Percentiles rank a stretch among this genome's conserved stretches.
Evolutionary conservation across 495 filamentous ascomycete species (phyloP).

Genomic region (Schizothecium vesticola): DNA sequence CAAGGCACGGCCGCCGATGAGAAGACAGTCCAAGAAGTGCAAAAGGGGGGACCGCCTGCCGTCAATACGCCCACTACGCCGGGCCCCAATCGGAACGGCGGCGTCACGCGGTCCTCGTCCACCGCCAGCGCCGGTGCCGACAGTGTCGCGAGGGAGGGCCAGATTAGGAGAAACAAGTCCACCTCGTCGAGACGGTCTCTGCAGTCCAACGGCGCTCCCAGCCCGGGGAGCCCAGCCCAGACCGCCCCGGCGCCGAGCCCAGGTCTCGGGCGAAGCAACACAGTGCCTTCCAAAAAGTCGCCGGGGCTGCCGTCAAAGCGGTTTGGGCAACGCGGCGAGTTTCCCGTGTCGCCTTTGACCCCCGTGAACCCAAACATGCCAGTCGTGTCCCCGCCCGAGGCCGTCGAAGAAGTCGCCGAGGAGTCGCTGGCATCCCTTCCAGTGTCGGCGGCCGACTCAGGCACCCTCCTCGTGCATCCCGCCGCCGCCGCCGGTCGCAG

Average conservation of each 20-base stretch:
- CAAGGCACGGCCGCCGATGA: constrained; percentile 85
- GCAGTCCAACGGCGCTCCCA: constrained; percentile 62
- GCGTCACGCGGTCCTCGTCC: constrained; percentile 70
- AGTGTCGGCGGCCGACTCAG: constrained; percentile 13
- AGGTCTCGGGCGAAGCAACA: constrained; percentile 87
- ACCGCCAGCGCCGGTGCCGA: constrained; percentile 83
- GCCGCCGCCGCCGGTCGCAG: constrained; percentile 33
- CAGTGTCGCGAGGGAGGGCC: constrained; percentile 72
- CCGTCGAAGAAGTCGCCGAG: constrained; percentile 25
- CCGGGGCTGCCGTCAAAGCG: constrained; percentile 56
- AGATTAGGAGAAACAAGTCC: constrained; percentile 79
- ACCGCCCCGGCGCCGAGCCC: constrained; percentile 40
- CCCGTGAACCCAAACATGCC: constrained; percentile 19
- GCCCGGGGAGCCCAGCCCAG: constrained; percentile 64
- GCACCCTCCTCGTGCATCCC: constrained; percentile 9
- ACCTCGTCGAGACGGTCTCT: constrained; percentile 62
- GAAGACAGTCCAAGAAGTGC: constrained; percentile 77
- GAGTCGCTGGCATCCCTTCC: constrained; percentile 1
- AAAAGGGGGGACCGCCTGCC: constrained; percentile 55
- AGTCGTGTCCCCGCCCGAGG: constrained; percentile 18
- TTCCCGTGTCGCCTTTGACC: constrained; percentile 30
- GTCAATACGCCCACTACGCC: constrained; percentile 49
- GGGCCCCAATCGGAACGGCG: constrained; percentile 37
- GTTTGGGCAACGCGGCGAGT: constrained; percentile 36
- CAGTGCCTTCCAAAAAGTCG: constrained; percentile 87